Conservation (phyloP, 2,329 filamentous ascomycete genomes). For the Fusarium paranaense region DNA sequence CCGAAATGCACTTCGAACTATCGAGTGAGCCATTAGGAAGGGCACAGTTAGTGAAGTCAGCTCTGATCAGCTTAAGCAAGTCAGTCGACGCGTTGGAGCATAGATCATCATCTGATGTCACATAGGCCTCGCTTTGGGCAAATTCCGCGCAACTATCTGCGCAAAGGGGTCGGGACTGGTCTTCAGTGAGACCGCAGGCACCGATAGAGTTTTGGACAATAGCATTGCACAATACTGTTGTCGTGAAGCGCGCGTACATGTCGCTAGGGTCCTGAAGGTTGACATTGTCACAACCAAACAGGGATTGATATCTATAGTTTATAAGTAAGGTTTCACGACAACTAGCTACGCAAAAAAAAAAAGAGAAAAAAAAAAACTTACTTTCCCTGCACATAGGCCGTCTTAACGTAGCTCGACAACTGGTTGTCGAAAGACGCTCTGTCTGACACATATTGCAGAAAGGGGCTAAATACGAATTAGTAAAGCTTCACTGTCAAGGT, state of each 20-base stretch:
- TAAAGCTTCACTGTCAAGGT: background rate
- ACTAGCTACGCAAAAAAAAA: background rate
- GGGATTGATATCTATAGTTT: constrained; percentile 75
- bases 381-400: constrained; percentile 82
- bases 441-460: constrained; percentile 84
- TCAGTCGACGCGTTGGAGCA: constrained; percentile 76
- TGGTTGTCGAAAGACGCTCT: constrained; percentile 81
- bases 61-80: constrained; percentile 81
- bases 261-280: constrained; percentile 82
- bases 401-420: constrained; percentile 78
- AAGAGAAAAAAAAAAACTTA: constrained; percentile 61
- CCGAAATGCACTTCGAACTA: constrained; percentile 77
- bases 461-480: constrained; percentile 70
- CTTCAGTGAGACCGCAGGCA: constrained; percentile 73
- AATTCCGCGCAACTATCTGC: constrained; percentile 89
- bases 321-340: constrained; percentile 15
- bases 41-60: constrained; percentile 92
- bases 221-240: constrained; percentile 90
- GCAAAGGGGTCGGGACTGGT: constrained; percentile 80
- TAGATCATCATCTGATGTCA: constrained; percentile 78
- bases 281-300: constrained; percentile 84
- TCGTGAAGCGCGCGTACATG: constrained; percentile 94
- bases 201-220: constrained; percentile 89
- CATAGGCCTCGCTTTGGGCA: constrained; percentile 88
- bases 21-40: constrained; percentile 84